Conservation (phyloP, 129 eudicot species). For the Deinandra increscens region DNA sequence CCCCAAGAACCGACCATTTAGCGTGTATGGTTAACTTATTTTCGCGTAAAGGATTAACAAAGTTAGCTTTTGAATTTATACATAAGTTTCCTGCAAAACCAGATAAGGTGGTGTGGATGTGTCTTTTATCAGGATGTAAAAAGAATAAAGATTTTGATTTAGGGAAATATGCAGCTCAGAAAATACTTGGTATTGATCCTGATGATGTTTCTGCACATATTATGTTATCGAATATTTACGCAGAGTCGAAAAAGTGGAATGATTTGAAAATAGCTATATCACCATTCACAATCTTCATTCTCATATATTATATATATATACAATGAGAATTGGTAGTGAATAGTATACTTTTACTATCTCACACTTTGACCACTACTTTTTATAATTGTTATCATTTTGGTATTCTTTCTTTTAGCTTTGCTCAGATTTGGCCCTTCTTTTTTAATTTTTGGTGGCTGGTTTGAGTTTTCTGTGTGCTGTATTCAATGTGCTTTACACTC, state of each 20-base stretch:
- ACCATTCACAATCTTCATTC: no score
- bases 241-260: slow-evolving; percentile 54
- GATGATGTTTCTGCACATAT: slow-evolving; percentile 64
- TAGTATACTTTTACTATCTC: no score
- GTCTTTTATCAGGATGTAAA: slow-evolving; percentile 70
- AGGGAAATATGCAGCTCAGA: slow-evolving; percentile 60
- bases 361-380: no score
- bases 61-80: slow-evolving; percentile 56
- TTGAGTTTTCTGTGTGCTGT: no score
- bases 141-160: slow-evolving; percentile 44
- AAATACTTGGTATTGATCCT: slow-evolving; percentile 59
- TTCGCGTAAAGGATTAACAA: slow-evolving; percentile 59
- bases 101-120: slow-evolving; percentile 75
- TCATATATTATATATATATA: no score
- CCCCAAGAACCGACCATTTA: slow-evolving; percentile 62
- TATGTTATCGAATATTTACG: slow-evolving; percentile 70
- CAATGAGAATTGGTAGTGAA: no score
- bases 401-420: no score
- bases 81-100: slow-evolving; percentile 33
- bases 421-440: no score
- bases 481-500: no score
- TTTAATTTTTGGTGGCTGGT: no score
- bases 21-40: slow-evolving; percentile 72
- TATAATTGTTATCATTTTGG: no score
- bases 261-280: no score